Base-by-base conservation (phyloP, 345 rosid genomes). In the Eucalyptus albens region DNA sequence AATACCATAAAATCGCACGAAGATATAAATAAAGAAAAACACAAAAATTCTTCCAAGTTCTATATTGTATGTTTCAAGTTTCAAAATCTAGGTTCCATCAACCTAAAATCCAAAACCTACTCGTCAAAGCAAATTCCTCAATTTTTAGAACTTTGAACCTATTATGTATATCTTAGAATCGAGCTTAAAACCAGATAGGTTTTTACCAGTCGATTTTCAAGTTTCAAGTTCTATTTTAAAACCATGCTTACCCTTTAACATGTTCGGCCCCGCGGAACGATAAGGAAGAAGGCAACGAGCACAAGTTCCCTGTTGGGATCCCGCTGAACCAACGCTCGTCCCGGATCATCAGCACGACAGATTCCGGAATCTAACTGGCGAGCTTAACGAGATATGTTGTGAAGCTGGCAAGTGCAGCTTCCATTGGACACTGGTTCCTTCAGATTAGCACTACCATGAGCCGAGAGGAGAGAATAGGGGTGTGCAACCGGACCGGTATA, bases 311-410 rank as follows among this genome's bases (percentile, higher is more conserved):
- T 11, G 93, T 92, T n/a, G 89, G 94, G 53, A 91, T 89, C 19
- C 98, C 97, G 83, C 90, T n/a, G 50, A 94, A 97, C 81, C 59
- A 53, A 2, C 26, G 89, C 3, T 90, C 15, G 60, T 94, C 93
- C 88, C 93, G 96, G 80, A 93, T 93, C 67, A 24, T 50, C 65
- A 86, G 92, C 86, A 95, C 91, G 7, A 19, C 86, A 6, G 90
- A 92, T 67, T 94, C 92, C 5, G 96, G 97, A 40, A 97, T 92
- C 92, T 95, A 86, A 26, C 99, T 97, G 0, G 95, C 92, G 27
- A 97, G 92, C 42, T n/a, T 65, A 29, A 65, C 37, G 8, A 3
- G 33, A 65, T 15, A 65, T 65, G 37, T n/a, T n/a, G 77, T 15
- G 77, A 65, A 62, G 33, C 69, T 62, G 33, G 69, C 17, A 62